Base-by-base conservation (phyloP, 2,329 filamentous ascomycete species). In the Penicillium psychrosexuale region DNA sequence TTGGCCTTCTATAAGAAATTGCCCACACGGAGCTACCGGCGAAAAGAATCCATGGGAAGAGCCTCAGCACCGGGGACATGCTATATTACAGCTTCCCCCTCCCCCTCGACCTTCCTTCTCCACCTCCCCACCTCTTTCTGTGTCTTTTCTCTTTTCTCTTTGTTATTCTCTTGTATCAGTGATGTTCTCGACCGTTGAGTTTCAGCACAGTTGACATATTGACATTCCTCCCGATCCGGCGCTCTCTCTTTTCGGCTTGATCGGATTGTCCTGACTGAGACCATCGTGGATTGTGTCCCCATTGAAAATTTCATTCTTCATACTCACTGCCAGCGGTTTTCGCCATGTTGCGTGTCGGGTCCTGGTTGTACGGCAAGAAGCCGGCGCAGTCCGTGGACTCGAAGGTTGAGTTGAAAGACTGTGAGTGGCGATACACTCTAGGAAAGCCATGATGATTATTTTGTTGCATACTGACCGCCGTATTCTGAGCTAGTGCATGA, bases 361-460 rank as follows among this genome's bases (percentile, higher is more conserved):
- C 74, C 51, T 78, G 75, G 75, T 66, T 78, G n/a, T 75, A 74
- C 56, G 71, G 70, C 66, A 76, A 75, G 56, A 74, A 73, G 66
- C 66, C 69, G 22, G 67, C 79, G 12, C 80, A 79, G 67, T 84
- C 81, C 39, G 65, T 86, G 55, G 82, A 80, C 66, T 79, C 83
- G 58, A 66, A 82, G 47, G 78, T 80, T 59, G 84, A 87, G 71
- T 75, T 82, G 46, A 78, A 82, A 62, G 73, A 78, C 58, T 72
- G 76, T 78, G 38, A 55, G 52, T 55, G 27, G 27, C 2, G 15
- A 66, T 61, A 70, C 71, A 39, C 17, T 61, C n/a, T 58, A 55
- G 12, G 34, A 19, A 15, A 22, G 7, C n/a, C 13, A 28, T 24
- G 13, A 15, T 31, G 12, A 15, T 15, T 0, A 11, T 36, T 36